Evolutionary conservation across 345 rosid genomes (phyloP).

Genomic region (Excoecaria cochinchinensis): DNA sequence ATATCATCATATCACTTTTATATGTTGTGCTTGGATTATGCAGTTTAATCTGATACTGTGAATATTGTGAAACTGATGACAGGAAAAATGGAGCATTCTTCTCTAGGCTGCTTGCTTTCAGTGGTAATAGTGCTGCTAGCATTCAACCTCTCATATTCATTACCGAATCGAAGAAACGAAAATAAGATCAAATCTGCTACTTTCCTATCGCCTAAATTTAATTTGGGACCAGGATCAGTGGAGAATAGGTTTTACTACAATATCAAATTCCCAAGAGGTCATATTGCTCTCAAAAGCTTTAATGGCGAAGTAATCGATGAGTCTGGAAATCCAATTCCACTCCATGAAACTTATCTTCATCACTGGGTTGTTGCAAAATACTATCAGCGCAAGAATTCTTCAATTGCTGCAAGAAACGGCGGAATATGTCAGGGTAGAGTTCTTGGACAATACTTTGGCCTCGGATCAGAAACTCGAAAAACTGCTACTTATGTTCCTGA

Average conservation of each 20-base stretch:
- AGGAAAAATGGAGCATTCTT: constrained; percentile 20
- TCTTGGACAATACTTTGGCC: constrained; percentile 65
- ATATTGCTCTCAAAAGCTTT: constrained; percentile 68
- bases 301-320: constrained; percentile 70
- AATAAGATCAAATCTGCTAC: constrained; percentile 45
- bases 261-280: constrained; percentile 81
- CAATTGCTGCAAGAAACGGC: constrained; percentile 37
- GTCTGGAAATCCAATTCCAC: constrained; percentile 62
- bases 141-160: not conserved
- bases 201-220: constrained; percentile 69
- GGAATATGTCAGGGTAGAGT: constrained; percentile 55
- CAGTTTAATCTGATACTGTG: not conserved
- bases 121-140: not conserved
- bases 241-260: constrained; percentile 43
- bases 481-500: constrained; percentile 67
- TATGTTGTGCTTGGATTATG: not conserved
- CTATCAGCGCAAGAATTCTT: constrained; percentile 33
- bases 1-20: too few species aligned
- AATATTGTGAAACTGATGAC: not conserved
- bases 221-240: constrained; percentile 78
- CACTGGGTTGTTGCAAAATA: constrained; percentile 73
- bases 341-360: constrained; percentile 85
- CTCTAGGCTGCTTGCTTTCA: constrained; percentile 2
- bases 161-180: constrained; percentile 23
- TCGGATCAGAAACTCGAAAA: constrained; percentile 81